Base-by-base conservation (phyloP, 2,329 filamentous ascomycete genomes). In the Lecanosticta acicola region DNA sequence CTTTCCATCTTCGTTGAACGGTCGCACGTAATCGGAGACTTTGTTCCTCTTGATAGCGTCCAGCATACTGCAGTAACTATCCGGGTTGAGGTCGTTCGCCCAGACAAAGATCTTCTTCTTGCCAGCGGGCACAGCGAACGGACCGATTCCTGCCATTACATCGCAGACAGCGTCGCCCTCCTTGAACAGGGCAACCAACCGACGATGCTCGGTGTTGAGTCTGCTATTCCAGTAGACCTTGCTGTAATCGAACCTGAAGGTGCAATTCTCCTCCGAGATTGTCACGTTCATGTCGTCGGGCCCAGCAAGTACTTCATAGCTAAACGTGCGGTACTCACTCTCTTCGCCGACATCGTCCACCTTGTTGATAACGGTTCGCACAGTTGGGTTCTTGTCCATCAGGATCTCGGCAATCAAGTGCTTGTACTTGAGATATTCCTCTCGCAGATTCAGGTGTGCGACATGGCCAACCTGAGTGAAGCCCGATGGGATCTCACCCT, bases 171-270 rank as follows among this genome's bases (percentile, higher is more conserved):
- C 89, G 62, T 97, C 86, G 32, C 93, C 90, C 4, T 85, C 81
- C 45, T 80, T 71, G 72, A 97, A 96, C 44, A 83, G 70, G 42
- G 77, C 72, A 48, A 91, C 80, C 13, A 97, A 73, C 2, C 93
- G 78, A 54, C 84, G 81, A 68, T 98, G 93, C 68, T 98, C 93
- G 0, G 82, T 86, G 60, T 94, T 84, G 11, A 98, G 79, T 56
- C 91, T 83, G 60, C 83, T 89, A 69, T 98, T 98, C 91, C 91
- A 98, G 74, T 98, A 98, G 3, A 98, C 93, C 58, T 94, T 94
- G 51, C 85, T 80, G 67, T 94, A 98, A 71, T 98, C 87, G 67
- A 98, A 97, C 45, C 76, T 76, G 71, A 95, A 98, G n/a, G 76
- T 72, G 70, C 93, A 97, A 50, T 81, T 79, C 59, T 86, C 84